Conservation (phyloP, 805 yeast genomes). For the Wickerhamiella sergipiensis region DNA sequence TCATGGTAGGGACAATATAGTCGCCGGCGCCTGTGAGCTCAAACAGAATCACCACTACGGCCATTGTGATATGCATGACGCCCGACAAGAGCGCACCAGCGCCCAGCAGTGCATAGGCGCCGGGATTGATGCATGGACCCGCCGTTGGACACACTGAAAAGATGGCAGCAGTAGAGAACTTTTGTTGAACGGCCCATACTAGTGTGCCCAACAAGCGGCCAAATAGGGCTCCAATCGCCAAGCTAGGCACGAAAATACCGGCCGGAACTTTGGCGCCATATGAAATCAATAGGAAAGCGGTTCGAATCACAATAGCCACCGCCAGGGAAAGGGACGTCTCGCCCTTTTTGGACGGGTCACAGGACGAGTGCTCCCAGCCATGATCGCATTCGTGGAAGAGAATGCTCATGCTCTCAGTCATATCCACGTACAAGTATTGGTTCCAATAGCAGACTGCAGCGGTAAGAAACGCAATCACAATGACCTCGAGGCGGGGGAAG, state of each 20-base stretch:
- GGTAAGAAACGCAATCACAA: constrained; percentile 51
- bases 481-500: constrained; percentile 58
- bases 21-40: constrained; percentile 91
- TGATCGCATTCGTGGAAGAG: constrained; percentile 71
- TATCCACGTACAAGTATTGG: constrained; percentile 66
- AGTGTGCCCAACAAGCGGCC: constrained; percentile 75
- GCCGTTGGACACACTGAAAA: constrained; percentile 31
- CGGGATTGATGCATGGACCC: constrained; percentile 65
- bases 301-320: constrained; percentile 60
- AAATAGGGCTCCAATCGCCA: constrained; percentile 94
- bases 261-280: constrained; percentile 87
- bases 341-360: constrained; percentile 16
- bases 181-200: constrained; percentile 38
- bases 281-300: constrained; percentile 61
- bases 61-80: constrained; percentile 79
- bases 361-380: constrained; percentile 28
- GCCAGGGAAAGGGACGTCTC: constrained; percentile 38
- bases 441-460: constrained; percentile 72
- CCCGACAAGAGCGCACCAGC: constrained; percentile 95
- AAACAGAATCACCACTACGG: constrained; percentile 91
- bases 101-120: constrained; percentile 89
- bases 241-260: constrained; percentile 91
- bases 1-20: constrained; percentile 91
- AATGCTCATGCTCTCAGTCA: constrained; percentile 91
- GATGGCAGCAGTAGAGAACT: constrained; percentile 25